These are phyloP conservation scores for Lachancea sp. DNA, from an alignment of 805 yeast species.

Conservation along the genomic window DNA sequence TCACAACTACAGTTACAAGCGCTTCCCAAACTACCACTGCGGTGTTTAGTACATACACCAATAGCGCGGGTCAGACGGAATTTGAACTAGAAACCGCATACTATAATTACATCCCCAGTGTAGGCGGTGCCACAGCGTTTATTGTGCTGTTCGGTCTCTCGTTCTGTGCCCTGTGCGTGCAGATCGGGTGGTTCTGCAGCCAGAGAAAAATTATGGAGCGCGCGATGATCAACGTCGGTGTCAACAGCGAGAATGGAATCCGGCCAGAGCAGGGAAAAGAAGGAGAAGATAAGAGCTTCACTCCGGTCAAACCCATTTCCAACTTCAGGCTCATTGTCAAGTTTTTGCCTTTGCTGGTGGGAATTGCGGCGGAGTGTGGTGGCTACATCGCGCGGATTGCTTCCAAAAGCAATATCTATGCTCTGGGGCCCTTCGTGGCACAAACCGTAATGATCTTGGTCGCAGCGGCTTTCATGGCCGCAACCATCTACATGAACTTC, in stretches of 20 bases:
- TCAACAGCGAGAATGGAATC: no score
- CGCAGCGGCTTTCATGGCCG: slow-evolving; percentile 29
- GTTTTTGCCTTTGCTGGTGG: slow-evolving; percentile 5
- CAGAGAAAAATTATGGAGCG: slow-evolving; percentile 3
- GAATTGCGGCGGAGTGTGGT: slow-evolving; percentile 13
- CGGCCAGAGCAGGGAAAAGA: no score
- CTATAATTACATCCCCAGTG: slow-evolving; percentile 1
- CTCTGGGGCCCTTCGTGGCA: slow-evolving; percentile 17
- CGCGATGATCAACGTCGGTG: background rate
- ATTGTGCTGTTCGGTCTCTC: slow-evolving; percentile 4
- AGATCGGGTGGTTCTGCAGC: background rate
- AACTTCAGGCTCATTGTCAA: slow-evolving; percentile 1
- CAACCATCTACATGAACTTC: slow-evolving; percentile 28
- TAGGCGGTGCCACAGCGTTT: slow-evolving; percentile 1
- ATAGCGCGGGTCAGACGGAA: background rate
- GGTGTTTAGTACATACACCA: slow-evolving; percentile 1
- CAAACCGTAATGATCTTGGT: slow-evolving; percentile 25
- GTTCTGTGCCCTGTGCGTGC: background rate
- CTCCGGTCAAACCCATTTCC: slow-evolving; percentile 1
- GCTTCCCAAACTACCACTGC: background rate
- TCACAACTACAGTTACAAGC: background rate
- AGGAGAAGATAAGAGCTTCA: background rate
- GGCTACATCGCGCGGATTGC: slow-evolving; percentile 22
- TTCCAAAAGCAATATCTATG: slow-evolving; percentile 9
- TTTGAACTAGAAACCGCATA: background rate